phyloP scores from a whole-genome alignment of 2,329 filamentous ascomycete genomes.

The Arthrobotrys musiformis region DNA sequence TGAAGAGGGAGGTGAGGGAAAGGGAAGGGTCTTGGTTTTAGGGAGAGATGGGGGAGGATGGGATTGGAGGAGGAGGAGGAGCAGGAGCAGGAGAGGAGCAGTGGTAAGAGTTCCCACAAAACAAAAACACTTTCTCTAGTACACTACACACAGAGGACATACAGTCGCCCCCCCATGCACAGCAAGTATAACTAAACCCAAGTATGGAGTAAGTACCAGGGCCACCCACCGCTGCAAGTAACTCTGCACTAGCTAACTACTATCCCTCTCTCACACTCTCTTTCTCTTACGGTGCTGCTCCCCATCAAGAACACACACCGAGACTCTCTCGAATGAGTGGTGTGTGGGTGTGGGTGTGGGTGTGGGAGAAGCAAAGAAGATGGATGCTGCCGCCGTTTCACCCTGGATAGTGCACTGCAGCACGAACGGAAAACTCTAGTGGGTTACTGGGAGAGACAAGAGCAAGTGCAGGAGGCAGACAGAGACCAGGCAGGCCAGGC shows the following conservation, averaged over 20 bases:
- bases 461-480: constrained; percentile 30
- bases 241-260: constrained; percentile 9
- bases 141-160: background rate
- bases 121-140: constrained; percentile 30
- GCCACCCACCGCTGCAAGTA: constrained; percentile 4
- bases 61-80: constrained; percentile 23
- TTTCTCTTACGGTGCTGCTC: background rate
- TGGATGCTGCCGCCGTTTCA: constrained; percentile 40
- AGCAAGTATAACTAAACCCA: background rate
- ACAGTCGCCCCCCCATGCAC: background rate
- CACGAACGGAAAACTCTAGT: constrained; percentile 33
- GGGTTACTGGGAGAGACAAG: constrained; percentile 18
- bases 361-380: constrained; percentile 12
- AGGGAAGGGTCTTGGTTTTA: constrained; percentile 52
- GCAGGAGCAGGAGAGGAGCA: no score
- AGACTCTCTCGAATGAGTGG: background rate
- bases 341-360: background rate
- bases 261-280: background rate
- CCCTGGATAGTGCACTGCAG: constrained; percentile 32
- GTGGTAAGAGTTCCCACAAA: constrained; percentile 4
- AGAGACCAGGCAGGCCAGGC: constrained; percentile 28
- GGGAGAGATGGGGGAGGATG: constrained; percentile 42
- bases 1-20: constrained; percentile 34
- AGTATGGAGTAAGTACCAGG: background rate
- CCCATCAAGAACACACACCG: background rate